Evolutionary conservation across 1,284 basidiomycete species (phyloP).

Genomic region (Heterobasidion irregulare): DNA sequence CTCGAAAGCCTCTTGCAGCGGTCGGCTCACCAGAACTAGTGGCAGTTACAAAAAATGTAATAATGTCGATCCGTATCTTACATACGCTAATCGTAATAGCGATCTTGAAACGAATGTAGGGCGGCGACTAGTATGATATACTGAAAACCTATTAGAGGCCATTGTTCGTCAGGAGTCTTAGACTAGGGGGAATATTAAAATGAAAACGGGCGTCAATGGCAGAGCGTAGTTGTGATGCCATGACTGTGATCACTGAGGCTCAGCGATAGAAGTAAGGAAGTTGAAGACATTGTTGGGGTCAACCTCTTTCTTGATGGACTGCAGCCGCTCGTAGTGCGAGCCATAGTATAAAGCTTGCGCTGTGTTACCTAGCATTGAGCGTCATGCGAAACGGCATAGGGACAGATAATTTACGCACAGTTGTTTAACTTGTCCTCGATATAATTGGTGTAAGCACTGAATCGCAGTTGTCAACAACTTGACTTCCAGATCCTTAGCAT

Average conservation of each 20-base stretch:
- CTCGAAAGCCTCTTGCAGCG: no score
- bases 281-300: neutral
- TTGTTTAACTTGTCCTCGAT: neutral
- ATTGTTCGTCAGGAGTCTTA: no score
- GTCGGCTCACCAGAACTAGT: no score
- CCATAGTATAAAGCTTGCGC: neutral
- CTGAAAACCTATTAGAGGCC: no score
- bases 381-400: neutral
- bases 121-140: no score
- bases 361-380: neutral
- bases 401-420: neutral
- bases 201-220: no score
- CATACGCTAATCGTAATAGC: no score
- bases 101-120: no score
- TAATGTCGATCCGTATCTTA: no score
- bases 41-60: no score
- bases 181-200: no score
- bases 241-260: neutral
- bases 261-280: neutral
- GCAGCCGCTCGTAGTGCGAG: neutral
- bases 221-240: no score
- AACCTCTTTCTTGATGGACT: neutral
- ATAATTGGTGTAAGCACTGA: neutral
- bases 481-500: neutral
- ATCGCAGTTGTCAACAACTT: neutral